Base-by-base conservation (phyloP, 2,329 filamentous ascomycete genomes). In the Fusarium fracticaudum region DNA sequence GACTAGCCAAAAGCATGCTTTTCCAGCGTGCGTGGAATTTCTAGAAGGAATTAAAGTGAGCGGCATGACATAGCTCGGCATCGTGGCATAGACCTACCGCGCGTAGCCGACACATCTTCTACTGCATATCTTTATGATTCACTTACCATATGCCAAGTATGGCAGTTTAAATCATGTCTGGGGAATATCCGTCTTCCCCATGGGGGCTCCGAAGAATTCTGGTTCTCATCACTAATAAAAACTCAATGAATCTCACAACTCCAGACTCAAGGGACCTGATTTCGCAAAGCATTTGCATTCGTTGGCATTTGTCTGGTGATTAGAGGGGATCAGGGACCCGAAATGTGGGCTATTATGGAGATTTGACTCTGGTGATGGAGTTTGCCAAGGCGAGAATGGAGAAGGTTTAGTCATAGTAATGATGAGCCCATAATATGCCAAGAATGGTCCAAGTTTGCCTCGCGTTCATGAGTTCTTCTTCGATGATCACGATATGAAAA, bases 321-420 rank as follows among this genome's bases (percentile, higher is more conserved):
- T 37, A 59, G 40, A 58, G 48, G 38, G 67, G 53, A 51, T 60
- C 60, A 70, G 43, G 70, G 65, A 73, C 69, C 44, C 18, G 20
- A 20, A 64, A n/a, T 43, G 71, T 73, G 71, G 71, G 48, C 33
- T 67, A 57, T 57, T 62, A 67, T 73, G 70, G 66, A 20, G 66
- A 73, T 54, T 40, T 35, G 38, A 31, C 35, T 66, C 18, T 45
- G 26, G 29, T 40, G 47, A 68, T 68, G 66, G 66, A 62, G 58
- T 64, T 72, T 48, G 60, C 65, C 65, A 71, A 65, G 66, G 41
- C 59, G 26, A 55, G 20, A 59, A 71, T 64, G 61, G 58, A 73
- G 53, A 48, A 45, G 11, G 31, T 38, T 73, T 73, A 73, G 71
- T 74, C 71, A 73, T 67, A 61, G 55, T 48, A 69, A 74, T 67